Base-by-base conservation (phyloP, 768 basidiomycete species). In the Xerocomellus intermedius region DNA sequence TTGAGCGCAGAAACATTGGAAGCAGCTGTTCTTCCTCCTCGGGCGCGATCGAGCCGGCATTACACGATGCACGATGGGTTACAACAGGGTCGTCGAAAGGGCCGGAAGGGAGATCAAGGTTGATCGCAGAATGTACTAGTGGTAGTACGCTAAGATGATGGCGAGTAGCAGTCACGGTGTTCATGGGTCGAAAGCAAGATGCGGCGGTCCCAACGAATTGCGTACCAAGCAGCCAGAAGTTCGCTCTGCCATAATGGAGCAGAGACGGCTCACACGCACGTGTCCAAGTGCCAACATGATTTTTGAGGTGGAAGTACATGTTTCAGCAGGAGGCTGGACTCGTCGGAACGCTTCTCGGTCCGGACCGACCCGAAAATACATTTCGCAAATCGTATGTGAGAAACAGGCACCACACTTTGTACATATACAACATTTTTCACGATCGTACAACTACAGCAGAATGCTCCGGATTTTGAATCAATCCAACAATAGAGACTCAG, bases 41-140 rank as follows among this genome's bases (percentile, higher is more conserved):
- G 16, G 32, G 35, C 0, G 36, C 36, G 19, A 54, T 24, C 12
- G 43, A 44, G 33, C 55, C 53, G 0, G n/a, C 51, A 38, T 60
- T 56, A 46, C 66, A 67, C 2, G 64, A 63, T 6, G 65, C 61
- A 19, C 64, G 66, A 19, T 63, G 42, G 6, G 26, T 44, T 14
- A 10, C 19, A 24, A 52, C 5, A 8, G 50, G 58, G 28, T 63
- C 50, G 22, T 67, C 26, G 43, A 68, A 71, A 14, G 59, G 64
- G 24, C 67, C 62, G 5, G 53, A 17, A 32, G 68, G 69, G 14
- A 69, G 66, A 36, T 51, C 24, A 22, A 71, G 65, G 42, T 69
- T 69, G 53, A 68, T 55, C 14, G 67, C 56, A 17, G 62, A 61
- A 22, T 51, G 58, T 22, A 71, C 64, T 2, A 69, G 49, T 16